Base-by-base conservation (phyloP, 306 rosid species). In the Begonia fuchsioides region DNA sequence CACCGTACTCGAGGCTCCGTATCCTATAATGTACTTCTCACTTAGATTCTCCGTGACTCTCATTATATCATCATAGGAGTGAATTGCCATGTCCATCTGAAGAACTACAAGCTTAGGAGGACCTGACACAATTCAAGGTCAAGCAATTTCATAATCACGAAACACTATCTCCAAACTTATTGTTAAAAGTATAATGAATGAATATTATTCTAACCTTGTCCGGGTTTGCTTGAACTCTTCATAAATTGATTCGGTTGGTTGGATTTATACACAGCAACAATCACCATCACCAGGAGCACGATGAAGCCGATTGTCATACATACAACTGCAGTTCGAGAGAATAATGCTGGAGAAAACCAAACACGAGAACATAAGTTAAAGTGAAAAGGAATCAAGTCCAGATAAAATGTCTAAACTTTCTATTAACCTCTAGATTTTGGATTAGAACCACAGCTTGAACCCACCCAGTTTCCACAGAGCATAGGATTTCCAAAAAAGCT, bases 1-100 rank as follows among this genome's bases (percentile, higher is more conserved):
- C 38, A 88, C 96, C 0, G 96, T 80, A 54, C 96, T 78, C 19
- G 96, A 76, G 39, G 95, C 93, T 56, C 96, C 96, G 17, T 74
- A 74, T 0, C 96, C 96, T 3, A 88, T 68, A 17, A 78, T 72
- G 64, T 77, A 88, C 66, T 83, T 88, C 67, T 88, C 93, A 32
- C 50, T 68, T 0, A 88, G 71, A 68, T 83, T 83, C 75, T 88
- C 96, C 0, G 96, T 88, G 50, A 43, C 63, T 67, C 96, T 70
- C 82, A 88, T 68, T 52, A 88, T 81, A 56, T 88, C 95, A 56
- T 88, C 93, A 32, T 80, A 78, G 56, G 84, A 83, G 72, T 88
- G 96, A 44, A 83, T 64, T 0, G 96, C 96, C 95, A 88, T 68
- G 66, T 74, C 93, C 95, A 83, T 81, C 63, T 78, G 96, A 64